A percentile compares a stretch with the other conserved stretches of the same genome.
Conservation (phyloP, 1,284 basidiomycete species). For the Takashimella tepidaria region DNA sequence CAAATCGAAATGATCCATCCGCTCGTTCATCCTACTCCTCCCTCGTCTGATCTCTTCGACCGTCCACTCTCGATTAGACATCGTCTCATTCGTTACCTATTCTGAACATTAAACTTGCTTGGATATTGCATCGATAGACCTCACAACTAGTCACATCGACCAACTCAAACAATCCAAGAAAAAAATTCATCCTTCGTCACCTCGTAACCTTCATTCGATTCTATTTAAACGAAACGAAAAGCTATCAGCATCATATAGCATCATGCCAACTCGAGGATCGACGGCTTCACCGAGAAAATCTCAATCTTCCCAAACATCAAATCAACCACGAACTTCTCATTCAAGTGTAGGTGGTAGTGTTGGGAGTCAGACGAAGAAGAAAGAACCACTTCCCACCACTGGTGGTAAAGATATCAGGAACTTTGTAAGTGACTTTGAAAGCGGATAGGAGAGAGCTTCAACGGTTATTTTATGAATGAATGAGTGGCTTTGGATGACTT, state of each 20-base stretch:
- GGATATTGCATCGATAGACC: too few relatives aligned
- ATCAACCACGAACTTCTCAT: constrained; percentile 13
- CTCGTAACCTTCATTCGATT: neutral
- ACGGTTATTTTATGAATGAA: too few relatives aligned
- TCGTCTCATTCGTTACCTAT: neutral
- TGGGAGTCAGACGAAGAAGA: neutral
- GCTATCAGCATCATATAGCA: neutral
- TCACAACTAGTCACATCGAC: too few relatives aligned
- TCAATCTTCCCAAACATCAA: constrained; percentile 4
- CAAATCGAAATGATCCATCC: neutral
- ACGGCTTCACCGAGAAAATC: constrained; percentile 11
- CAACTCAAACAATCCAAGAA: too few relatives aligned
- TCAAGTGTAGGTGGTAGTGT: too few relatives aligned
- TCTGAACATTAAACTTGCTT: too few relatives aligned
- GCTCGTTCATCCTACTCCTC: neutral
- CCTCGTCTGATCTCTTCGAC: neutral
- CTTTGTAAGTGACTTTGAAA: constrained; percentile 18
- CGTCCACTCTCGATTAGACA: neutral
- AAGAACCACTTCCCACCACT: constrained; percentile 6
- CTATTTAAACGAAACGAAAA: neutral
- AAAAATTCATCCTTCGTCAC: neutral
- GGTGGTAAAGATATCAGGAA: constrained; percentile 23
- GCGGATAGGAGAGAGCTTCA: neutral
- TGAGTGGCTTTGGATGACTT: too few relatives aligned
- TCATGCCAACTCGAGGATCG: neutral